A percentile compares a stretch with the other conserved stretches of the same genome.
These are phyloP conservation scores for Cucurbita argyrosperma DNA, from an alignment of 306 rosid species.

Conservation along the genomic window DNA sequence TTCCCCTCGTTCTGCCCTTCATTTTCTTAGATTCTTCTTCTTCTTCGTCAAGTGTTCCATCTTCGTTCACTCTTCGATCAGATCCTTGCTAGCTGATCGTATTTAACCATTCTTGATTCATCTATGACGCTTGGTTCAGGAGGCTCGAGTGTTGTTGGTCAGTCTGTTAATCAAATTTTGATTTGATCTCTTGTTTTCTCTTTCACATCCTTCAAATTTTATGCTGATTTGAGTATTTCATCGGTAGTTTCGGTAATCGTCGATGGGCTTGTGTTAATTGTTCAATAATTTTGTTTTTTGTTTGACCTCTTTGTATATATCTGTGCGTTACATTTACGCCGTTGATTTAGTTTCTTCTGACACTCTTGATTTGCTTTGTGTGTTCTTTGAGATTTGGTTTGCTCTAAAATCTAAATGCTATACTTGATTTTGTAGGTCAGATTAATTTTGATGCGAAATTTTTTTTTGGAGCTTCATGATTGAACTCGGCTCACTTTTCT, in stretches of 20 bases:
- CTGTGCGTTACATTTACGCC: not conserved
- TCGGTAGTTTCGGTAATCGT: not conserved
- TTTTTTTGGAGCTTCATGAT: not conserved
- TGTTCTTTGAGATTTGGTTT: not conserved
- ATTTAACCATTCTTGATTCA: not conserved
- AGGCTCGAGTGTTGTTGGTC: slow-evolving; percentile 97
- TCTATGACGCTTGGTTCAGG: slow-evolving; percentile 99
- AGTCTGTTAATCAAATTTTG: slow-evolving; percentile 6
- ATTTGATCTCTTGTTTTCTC: not conserved
- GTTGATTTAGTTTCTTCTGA: not conserved
- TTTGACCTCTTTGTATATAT: not conserved
- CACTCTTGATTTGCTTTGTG: not conserved
- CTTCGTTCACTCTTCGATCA: slow-evolving; percentile 24
- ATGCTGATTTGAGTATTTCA: not conserved
- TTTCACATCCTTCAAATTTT: not conserved
- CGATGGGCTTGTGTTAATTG: not conserved
- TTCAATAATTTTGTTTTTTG: not conserved
- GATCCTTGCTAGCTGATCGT: slow-evolving; percentile 29
- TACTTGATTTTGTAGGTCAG: not conserved
- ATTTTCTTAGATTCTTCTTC: slow-evolving; percentile 6
- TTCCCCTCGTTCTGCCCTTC: not conserved
- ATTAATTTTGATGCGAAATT: not conserved
- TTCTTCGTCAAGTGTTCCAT: not conserved
- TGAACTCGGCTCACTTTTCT: not conserved
- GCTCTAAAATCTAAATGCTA: not conserved